phyloP scores from a whole-genome alignment of 768 basidiomycete species.

The Brasilioporus rufonigricans region DNA sequence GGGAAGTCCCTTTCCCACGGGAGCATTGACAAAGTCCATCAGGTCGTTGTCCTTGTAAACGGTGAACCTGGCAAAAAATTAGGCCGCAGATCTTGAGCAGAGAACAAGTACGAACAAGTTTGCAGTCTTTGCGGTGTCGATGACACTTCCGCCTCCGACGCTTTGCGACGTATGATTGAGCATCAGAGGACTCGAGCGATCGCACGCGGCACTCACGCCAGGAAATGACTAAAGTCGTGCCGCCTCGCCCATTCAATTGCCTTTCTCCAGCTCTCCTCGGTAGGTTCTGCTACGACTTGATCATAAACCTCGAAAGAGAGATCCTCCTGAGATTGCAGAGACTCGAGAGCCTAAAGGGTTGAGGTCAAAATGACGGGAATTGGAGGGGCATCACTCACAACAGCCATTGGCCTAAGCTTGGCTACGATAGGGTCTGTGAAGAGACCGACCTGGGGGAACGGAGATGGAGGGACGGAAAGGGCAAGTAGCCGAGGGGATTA shows the following conservation, averaged over 20 bases:
- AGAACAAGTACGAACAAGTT: slow-evolving; percentile 61
- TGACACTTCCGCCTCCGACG: slow-evolving; percentile 91
- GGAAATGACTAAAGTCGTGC: slow-evolving; percentile 90
- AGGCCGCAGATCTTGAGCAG: neutral
- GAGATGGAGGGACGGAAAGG: slow-evolving; percentile 6
- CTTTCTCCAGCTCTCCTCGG: slow-evolving; percentile 82
- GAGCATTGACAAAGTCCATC: slow-evolving; percentile 97
- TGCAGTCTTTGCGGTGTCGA: slow-evolving; percentile 94
- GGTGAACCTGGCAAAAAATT: slow-evolving; percentile 55
- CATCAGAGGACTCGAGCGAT: slow-evolving; percentile 1
- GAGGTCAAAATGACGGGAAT: neutral
- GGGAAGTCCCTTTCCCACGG: slow-evolving; percentile 88
- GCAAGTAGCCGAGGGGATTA: slow-evolving; percentile 22
- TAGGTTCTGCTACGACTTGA: slow-evolving; percentile 84
- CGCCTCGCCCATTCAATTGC: slow-evolving; percentile 87
- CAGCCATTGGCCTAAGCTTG: slow-evolving; percentile 78
- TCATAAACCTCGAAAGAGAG: slow-evolving; percentile 83
- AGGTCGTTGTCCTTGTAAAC: slow-evolving; percentile 91
- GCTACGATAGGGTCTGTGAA: slow-evolving; percentile 90
- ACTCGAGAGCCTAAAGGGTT: slow-evolving; percentile 59
- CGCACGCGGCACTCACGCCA: slow-evolving; percentile 58
- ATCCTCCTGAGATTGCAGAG: slow-evolving; percentile 73
- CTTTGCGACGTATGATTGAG: slow-evolving; percentile 35
- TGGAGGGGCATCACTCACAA: slow-evolving; percentile 44
- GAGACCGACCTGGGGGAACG: slow-evolving; percentile 72